Percentiles rank a stretch among this genome's conserved stretches.
These are phyloP conservation scores for Annulohypoxylon bovei DNA, from an alignment of 495 filamentous ascomycete species.

Conservation along the genomic window DNA sequence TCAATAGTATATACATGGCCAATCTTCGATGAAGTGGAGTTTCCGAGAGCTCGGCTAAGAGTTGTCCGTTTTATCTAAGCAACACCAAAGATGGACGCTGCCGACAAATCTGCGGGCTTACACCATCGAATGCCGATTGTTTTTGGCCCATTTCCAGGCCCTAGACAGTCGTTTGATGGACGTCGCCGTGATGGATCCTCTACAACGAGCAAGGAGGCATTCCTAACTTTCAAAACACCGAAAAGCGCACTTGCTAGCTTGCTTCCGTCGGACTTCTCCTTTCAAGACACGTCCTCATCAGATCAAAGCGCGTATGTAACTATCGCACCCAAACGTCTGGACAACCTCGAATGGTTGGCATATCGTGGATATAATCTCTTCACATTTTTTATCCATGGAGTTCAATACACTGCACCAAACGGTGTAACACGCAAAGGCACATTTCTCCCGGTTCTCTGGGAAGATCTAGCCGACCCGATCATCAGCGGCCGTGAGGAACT, in stretches of 20 bases:
- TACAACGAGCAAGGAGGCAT: constrained; percentile 12
- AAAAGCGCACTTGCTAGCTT: constrained; percentile 4
- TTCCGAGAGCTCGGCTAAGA: not conserved
- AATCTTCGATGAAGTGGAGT: not conserved
- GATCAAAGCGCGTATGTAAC: constrained; percentile 11
- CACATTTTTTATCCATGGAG: constrained; percentile 18
- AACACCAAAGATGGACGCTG: not conserved
- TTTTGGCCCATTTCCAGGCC: constrained; percentile 21
- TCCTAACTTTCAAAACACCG: constrained; percentile 15
- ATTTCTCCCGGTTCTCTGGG: constrained; percentile 22
- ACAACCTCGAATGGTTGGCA: constrained; percentile 21
- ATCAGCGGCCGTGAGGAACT: constrained; percentile 22
- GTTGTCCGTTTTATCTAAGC: not conserved
- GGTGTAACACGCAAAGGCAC: constrained; percentile 1
- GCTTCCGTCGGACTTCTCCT: constrained; percentile 13
- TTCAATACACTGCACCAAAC: not conserved
- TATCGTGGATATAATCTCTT: constrained; percentile 20
- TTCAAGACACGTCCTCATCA: not conserved
- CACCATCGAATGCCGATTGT: constrained; percentile 22
- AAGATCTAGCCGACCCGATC: constrained; percentile 20
- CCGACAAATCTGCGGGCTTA: not conserved
- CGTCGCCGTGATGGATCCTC: not conserved
- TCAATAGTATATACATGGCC: not conserved
- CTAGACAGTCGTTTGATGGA: constrained; percentile 20
- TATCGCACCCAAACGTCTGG: constrained; percentile 7